Percentiles rank a stretch among this genome's conserved stretches.
phyloP scores from a whole-genome alignment of 331 rosid genomes.

The Acacia concinna region DNA sequence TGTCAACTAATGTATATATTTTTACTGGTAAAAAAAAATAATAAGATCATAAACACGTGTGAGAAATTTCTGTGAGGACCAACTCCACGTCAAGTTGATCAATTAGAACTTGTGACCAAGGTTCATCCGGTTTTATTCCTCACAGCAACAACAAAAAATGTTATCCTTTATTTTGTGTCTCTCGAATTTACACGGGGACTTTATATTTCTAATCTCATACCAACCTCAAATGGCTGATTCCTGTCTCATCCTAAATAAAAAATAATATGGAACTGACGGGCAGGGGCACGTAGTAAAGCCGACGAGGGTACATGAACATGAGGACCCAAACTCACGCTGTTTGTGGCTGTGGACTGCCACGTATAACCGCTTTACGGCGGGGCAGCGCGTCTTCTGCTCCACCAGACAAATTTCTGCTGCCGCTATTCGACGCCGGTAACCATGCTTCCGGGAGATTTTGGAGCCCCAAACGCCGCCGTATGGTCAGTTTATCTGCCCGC shows the following conservation, averaged over 20 bases:
- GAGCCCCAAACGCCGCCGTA: constrained; percentile 36
- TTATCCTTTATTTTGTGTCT: not conserved
- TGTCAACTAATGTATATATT: not conserved
- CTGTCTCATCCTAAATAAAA: not conserved
- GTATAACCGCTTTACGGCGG: constrained; percentile 31
- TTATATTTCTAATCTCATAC: not conserved
- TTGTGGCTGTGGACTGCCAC: constrained; percentile 38
- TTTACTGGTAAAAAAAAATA: no score
- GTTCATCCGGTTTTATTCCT: not conserved
- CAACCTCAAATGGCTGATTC: constrained; percentile 7
- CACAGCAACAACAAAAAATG: not conserved
- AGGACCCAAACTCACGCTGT: constrained; percentile 52
- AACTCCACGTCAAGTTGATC: not conserved
- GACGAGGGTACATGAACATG: constrained; percentile 58
- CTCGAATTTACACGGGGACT: not conserved
- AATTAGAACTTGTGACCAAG: not conserved
- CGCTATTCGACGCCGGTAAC: constrained; percentile 7
- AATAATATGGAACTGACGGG: not conserved
- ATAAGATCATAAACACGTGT: not conserved
- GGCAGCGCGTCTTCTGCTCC: constrained; percentile 30
- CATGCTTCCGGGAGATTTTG: constrained; percentile 26
- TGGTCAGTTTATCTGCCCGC: constrained; percentile 28
- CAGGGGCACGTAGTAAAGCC: not conserved
- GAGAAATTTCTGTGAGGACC: not conserved
- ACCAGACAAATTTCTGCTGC: constrained; percentile 5